These are phyloP conservation scores for Cymodocea nodosa DNA, from an alignment of 116 monocot genomes.

Conservation along the genomic window DNA sequence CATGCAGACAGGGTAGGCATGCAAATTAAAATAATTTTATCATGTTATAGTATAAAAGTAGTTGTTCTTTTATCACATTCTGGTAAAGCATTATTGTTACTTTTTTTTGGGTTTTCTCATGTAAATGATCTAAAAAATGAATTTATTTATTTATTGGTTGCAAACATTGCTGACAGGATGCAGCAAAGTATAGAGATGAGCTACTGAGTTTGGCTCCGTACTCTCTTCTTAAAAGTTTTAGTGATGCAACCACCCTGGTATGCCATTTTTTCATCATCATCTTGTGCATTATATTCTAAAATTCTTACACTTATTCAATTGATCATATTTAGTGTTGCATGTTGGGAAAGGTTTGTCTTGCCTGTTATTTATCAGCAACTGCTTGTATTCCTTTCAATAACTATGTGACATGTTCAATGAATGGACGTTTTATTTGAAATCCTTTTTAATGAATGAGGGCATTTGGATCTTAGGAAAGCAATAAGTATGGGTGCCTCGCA, in stretches of 20 bases:
- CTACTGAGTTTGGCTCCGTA: constrained; percentile 68
- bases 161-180: constrained; percentile 41
- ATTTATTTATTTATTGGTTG: background rate
- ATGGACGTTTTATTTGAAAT: too few relatives aligned
- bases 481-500: background rate
- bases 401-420: too few relatives aligned
- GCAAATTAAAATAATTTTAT: background rate
- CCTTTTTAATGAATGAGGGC: too few relatives aligned
- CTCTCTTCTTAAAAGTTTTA: constrained; percentile 79
- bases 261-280: constrained; percentile 2
- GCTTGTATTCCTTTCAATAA: too few relatives aligned
- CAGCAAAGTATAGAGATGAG: constrained; percentile 78
- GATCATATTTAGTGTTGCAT: too few relatives aligned
- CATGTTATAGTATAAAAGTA: background rate
- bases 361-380: too few relatives aligned
- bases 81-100: background rate
- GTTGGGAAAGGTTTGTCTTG: too few relatives aligned
- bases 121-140: background rate
- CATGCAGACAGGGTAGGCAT: background rate
- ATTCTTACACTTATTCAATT: too few relatives aligned
- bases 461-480: too few relatives aligned
- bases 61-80: background rate
- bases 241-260: constrained; percentile 89
- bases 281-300: background rate
- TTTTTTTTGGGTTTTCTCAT: background rate